Evolutionary conservation across 208 protist species (phyloP), one percentile per base, ranked within the genome.

Genomic region (Endotrypanum monterogeii): DNA sequence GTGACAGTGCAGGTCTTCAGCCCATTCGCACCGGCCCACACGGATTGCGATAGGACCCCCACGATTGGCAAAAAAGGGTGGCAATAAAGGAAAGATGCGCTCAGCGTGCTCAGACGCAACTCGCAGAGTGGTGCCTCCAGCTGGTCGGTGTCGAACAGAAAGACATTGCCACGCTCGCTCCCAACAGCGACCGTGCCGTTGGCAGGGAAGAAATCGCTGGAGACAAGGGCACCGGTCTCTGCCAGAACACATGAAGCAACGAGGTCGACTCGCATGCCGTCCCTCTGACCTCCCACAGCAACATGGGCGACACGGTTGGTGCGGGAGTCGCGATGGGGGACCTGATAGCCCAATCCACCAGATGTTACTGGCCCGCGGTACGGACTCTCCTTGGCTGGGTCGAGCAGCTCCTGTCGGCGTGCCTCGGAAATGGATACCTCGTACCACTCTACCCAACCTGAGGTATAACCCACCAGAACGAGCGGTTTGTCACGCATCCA

Each of bases 401-500:
- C 67, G 37, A 57, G 37, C 28, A 86, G 48, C 69, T 76, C 70
- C 51, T 87, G 74, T 39, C 58, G 63, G 39, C 73, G 79, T 23
- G 83, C 52, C 5, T 66, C 35, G 18, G 78, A 82, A n/a, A 87
- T 72, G 55, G 74, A 81, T 8, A 96, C 86, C 41, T 83, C 65
- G 79, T 91, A 96, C 92, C 92, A 96, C 73, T 94, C 88, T 48
- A 94, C 82, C 0, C 76, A 57, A 4, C 92, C 90, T 1, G 74
- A 85, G 55, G 67, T 80, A 74, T 91, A 91, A 30, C 92, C 92
- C 1, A 96, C 92, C 54, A 94, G 79, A 20, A 96, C 85, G n/a
- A 96, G 66, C 16, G 89, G 85, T 71, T 84, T 84, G 69, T 94
- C 83, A 8, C 89, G 86, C 85, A 96, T 89, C 89, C 92, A 96